Percentiles rank a stretch among this genome's conserved stretches.
Evolutionary conservation across 495 filamentous ascomycete species (phyloP).

Genomic region (Neurospora tetrasperma): DNA sequence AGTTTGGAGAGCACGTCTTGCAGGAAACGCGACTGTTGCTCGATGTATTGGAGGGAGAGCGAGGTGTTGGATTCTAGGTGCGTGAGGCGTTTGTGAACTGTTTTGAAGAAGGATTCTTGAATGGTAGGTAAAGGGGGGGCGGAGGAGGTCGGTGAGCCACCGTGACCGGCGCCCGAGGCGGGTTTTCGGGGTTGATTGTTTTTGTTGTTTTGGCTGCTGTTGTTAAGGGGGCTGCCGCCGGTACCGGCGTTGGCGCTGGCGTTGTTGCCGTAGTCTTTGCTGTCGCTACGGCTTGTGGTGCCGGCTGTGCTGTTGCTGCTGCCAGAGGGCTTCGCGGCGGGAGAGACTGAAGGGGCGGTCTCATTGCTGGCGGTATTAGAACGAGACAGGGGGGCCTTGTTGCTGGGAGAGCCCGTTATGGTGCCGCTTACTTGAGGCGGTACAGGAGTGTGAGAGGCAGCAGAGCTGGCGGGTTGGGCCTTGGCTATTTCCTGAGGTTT

Average conservation of each 20-base stretch:
- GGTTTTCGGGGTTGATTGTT: conserved; percentile 22
- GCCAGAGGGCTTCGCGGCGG: background rate
- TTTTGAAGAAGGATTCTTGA: conserved; percentile 97
- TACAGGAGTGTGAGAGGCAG: conserved; percentile 2
- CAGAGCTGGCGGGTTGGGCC: background rate
- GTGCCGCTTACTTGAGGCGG: background rate
- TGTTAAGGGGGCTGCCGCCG: conserved; percentile 1
- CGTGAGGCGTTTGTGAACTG: conserved; percentile 82
- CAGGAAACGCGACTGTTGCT: conserved; percentile 85
- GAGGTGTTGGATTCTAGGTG: conserved; percentile 87
- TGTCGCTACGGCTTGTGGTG: conserved; percentile 3
- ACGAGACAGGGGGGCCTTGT: background rate
- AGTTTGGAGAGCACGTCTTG: conserved; percentile 86
- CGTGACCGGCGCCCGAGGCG: conserved; percentile 15
- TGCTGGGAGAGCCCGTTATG: background rate
- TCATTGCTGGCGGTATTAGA: background rate
- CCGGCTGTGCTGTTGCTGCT: conserved; percentile 1
- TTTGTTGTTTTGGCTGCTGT: background rate
- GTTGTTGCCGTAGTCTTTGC: conserved; percentile 7
- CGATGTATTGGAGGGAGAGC: conserved; percentile 89
- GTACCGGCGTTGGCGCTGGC: conserved; percentile 1
- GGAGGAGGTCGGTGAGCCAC: conserved; percentile 19
- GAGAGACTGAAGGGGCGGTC: background rate
- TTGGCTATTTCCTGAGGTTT: background rate
- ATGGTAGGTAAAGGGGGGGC: conserved; percentile 66